A percentile compares a stretch with the other conserved stretches of the same genome.
phyloP scores from a whole-genome alignment of 768 basidiomycete genomes.

The Pulveroboletus sp. region DNA sequence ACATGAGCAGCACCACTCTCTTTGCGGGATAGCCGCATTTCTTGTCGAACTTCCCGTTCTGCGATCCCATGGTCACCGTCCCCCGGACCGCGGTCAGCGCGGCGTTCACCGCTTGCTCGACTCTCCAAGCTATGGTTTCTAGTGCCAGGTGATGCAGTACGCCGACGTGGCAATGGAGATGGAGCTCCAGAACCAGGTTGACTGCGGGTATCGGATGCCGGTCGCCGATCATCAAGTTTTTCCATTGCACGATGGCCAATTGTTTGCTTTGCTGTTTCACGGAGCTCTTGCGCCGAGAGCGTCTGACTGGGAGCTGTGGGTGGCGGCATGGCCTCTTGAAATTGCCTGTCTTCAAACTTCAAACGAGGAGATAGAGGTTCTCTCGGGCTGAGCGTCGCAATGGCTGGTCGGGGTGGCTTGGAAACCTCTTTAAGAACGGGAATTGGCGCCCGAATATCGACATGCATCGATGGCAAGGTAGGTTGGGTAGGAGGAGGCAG shows the following conservation, averaged over 20 bases:
- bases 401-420: constrained; percentile 15
- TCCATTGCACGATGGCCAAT: constrained; percentile 39
- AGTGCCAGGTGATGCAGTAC: constrained; percentile 64
- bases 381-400: constrained; percentile 22
- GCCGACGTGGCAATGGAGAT: constrained; percentile 52
- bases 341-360: constrained; percentile 38
- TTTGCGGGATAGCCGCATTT: constrained; percentile 40
- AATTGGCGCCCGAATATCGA: constrained; percentile 17
- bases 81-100: constrained; percentile 46
- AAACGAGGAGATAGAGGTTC: constrained; percentile 42
- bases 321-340: constrained; percentile 63
- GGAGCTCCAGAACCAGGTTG: constrained; percentile 50
- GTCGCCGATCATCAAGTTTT: constrained; percentile 39
- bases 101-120: constrained; percentile 64
- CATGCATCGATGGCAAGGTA: constrained; percentile 10
- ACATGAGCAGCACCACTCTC: constrained; percentile 51
- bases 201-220: constrained; percentile 37
- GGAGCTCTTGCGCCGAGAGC: constrained; percentile 69
- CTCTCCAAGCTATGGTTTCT: constrained; percentile 70
- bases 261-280: constrained; percentile 74
- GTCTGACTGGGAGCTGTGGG: constrained; percentile 78
- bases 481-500: constrained; percentile 10
- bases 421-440: constrained; percentile 18
- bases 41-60: constrained; percentile 50
- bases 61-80: constrained; percentile 42